Conservation (phyloP, 2,329 filamentous ascomycete species). For the Dendrostoma leiphaemia region DNA sequence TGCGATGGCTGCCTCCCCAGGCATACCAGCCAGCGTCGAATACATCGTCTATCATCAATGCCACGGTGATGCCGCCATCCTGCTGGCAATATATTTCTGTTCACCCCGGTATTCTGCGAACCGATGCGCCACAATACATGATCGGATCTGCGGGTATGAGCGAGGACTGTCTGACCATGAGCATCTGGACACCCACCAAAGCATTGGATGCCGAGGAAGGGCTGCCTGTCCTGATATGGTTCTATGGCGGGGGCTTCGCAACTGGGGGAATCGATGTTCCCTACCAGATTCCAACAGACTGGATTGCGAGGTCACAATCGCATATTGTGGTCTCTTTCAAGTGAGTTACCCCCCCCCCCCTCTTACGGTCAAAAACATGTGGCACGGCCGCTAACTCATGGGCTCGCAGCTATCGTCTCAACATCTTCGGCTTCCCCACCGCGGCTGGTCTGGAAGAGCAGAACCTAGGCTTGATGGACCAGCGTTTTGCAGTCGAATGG, state of each 20-base stretch:
- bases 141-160: conserved; percentile 20
- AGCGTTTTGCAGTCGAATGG: conserved; percentile 52
- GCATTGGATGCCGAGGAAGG: conserved; percentile 8
- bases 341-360: neutral
- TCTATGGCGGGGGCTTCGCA: conserved; percentile 45
- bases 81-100: conserved; percentile 8
- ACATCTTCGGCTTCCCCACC: conserved; percentile 32
- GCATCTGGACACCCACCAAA: conserved; percentile 38
- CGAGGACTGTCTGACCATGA: conserved; percentile 44
- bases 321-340: conserved; percentile 22
- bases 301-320: conserved; percentile 38
- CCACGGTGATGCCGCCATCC: conserved; percentile 25
- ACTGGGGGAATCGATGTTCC: conserved; percentile 42
- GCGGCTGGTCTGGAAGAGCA: conserved; percentile 27
- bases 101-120: conserved; percentile 4
- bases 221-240: conserved; percentile 44
- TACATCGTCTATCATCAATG: conserved; percentile 29
- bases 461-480: conserved; percentile 53
- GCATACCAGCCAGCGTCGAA: conserved; percentile 25
- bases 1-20: conserved; percentile 29
- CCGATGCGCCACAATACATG: conserved; percentile 24
- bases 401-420: conserved; percentile 26
- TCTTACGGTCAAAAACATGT: too few relatives aligned
- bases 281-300: conserved; percentile 42
- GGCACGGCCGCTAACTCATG: neutral